Percentiles rank a stretch among this genome's conserved stretches.
phyloP scores from a whole-genome alignment of 805 yeast species.

The Cephaloascus albidus region DNA sequence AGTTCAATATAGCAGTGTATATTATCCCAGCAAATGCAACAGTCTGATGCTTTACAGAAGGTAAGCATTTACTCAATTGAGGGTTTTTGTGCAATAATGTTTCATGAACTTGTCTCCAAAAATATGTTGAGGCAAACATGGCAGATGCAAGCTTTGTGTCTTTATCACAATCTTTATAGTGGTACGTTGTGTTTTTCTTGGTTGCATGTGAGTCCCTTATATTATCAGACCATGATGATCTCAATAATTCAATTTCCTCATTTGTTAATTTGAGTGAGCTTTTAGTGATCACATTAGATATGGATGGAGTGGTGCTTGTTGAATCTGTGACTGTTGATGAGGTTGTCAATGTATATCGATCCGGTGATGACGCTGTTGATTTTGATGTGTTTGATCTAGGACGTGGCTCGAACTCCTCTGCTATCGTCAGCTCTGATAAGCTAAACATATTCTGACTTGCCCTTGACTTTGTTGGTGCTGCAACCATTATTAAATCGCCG shows the following conservation, averaged over 20 bases:
- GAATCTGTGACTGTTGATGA: too few relatives aligned
- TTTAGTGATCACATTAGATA: too few relatives aligned
- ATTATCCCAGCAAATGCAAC: constrained; percentile 7
- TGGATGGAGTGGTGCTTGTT: too few relatives aligned
- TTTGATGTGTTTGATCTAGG: too few relatives aligned
- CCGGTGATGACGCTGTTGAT: too few relatives aligned
- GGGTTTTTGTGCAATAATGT: constrained; percentile 4
- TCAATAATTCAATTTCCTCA: constrained; percentile 21
- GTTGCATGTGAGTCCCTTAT: neutral
- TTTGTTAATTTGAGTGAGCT: constrained; percentile 15
- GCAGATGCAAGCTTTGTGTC: neutral
- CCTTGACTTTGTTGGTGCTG: too few relatives aligned
- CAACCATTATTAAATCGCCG: too few relatives aligned
- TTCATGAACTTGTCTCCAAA: constrained; percentile 7
- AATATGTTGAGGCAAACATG: constrained; percentile 1
- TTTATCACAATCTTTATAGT: neutral
- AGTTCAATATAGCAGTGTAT: constrained; percentile 6
- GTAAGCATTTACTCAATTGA: constrained; percentile 4
- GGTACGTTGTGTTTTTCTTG: neutral
- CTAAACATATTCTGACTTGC: too few relatives aligned
- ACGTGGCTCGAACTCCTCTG: too few relatives aligned
- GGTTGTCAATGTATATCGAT: too few relatives aligned
- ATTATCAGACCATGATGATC: constrained; percentile 21
- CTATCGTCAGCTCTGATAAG: too few relatives aligned
- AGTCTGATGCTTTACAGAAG: constrained; percentile 7